Evolutionary conservation across 2,329 filamentous ascomycete genomes (phyloP), one percentile per base, ranked within the genome.

Genomic region (Albophoma yamanashiensis): DNA sequence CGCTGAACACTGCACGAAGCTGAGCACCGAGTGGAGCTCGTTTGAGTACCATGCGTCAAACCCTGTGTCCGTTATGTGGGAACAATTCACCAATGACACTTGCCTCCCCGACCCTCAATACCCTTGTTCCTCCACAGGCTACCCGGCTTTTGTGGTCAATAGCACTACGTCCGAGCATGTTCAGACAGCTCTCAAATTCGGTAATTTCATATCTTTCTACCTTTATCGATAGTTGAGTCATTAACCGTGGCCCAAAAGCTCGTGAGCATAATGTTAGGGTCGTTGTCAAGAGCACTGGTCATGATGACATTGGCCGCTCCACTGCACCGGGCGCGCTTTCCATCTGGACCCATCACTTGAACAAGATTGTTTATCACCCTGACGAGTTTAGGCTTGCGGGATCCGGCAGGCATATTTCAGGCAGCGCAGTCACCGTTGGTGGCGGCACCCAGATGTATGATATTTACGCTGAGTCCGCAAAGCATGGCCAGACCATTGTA

Each of bases 381-480:
- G 74, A 71, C 2, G 60, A 69, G 1, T 79, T 82, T 64, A 70
- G 65, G 22, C 76, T 79, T 39, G 64, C 72, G 15, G 78, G 76
- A 34, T 76, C 74, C 56, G 68, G 71, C 11, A 64, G 67, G 7
- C 62, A 69, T 1, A 82, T 86, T 55, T 64, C 67, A 0, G 78
- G 77, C 0, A 75, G 75, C 22, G 79, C 80, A 2, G 74, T 86
- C 20, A 84, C 78, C 1, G 72, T 80, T 2, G 80, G 76, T 0
- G 79, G 82, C 0, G 85, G 83, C 7, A 73, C 79, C 0, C 77
- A 81, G 58, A 81, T 81, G 64, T 70, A 73, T 31, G 75, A 82
- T 7, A 69, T 81, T 0, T 80, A 84, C 62, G 17, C 27, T 4
- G 47, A 15, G 34, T 34, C 47, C 57, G 64, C 72, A 1, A 34